These are phyloP conservation scores for Keithomyces neogunnii DNA, from an alignment of 2,329 filamentous ascomycete species.

Conservation along the genomic window DNA sequence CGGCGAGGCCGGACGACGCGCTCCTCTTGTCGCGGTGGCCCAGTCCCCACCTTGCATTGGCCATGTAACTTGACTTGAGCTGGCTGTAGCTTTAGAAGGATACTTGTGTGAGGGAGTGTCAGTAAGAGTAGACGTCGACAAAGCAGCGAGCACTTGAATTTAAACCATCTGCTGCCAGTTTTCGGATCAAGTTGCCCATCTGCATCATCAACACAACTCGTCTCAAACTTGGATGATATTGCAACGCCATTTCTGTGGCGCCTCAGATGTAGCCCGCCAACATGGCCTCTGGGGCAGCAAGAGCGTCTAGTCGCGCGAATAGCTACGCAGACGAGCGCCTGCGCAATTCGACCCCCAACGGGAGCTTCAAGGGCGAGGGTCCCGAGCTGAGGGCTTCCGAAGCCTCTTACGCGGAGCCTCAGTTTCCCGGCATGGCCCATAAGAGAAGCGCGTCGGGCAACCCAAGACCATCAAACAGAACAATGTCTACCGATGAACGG, in stretches of 20 bases:
- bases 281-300: slow-evolving; percentile 33
- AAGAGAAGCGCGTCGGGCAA: slow-evolving; percentile 52
- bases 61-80: not conserved
- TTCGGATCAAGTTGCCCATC: not conserved
- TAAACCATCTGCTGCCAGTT: not conserved
- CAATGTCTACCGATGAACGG: slow-evolving; percentile 29
- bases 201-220: not conserved
- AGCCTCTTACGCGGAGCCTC: slow-evolving; percentile 24
- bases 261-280: slow-evolving; percentile 27
- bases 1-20: not conserved
- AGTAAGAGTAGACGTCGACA: too few relatives aligned
- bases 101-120: too few relatives aligned
- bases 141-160: too few relatives aligned
- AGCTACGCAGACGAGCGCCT: slow-evolving; percentile 29
- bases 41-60: not conserved
- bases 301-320: slow-evolving; percentile 37
- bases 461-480: slow-evolving; percentile 37
- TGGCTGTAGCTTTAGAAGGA: too few relatives aligned
- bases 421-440: slow-evolving; percentile 36
- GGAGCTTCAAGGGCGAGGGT: slow-evolving; percentile 25
- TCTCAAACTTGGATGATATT: slow-evolving; percentile 1
- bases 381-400: slow-evolving; percentile 28
- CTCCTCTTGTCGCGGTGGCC: not conserved
- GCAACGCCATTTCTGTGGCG: not conserved
- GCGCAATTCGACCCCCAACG: slow-evolving; percentile 27